phyloP scores from a whole-genome alignment of 2,329 filamentous ascomycete genomes.

The Claviceps sp. region DNA sequence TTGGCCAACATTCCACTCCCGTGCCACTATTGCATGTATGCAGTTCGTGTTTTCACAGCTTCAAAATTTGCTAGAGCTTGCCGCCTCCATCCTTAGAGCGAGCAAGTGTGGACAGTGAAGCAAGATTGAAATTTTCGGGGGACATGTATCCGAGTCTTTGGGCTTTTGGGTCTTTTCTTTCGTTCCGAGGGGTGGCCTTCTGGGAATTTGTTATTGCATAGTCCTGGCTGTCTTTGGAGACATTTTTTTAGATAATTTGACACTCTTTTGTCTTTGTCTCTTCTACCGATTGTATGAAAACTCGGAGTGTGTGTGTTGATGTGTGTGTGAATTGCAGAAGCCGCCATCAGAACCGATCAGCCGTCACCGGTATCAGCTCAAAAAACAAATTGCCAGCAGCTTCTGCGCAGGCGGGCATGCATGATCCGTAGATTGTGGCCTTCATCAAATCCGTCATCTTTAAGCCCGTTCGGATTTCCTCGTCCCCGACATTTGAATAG shows the following conservation, averaged over 20 bases:
- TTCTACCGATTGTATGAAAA: no score
- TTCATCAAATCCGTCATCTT: no score
- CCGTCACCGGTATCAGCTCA: no score
- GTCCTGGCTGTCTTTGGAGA: conserved; percentile 12
- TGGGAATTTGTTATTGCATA: conserved; percentile 10
- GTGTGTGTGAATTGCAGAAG: no score
- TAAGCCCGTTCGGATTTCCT: no score
- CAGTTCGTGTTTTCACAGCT: conserved; percentile 22
- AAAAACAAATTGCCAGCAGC: no score
- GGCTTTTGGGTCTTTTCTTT: conserved; percentile 10
- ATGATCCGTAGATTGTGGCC: no score
- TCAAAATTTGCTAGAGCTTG: conserved; percentile 56
- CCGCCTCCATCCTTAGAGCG: conserved; percentile 40
- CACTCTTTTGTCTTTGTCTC: conserved; percentile 11
- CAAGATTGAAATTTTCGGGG: conserved; percentile 34
- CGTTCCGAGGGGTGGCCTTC: conserved; percentile 13
- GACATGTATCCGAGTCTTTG: neutral
- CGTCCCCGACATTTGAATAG: no score
- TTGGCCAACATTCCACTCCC: no score
- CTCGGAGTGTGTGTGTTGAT: no score
- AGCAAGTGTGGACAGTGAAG: conserved; percentile 59
- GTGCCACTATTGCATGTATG: neutral
- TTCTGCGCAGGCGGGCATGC: no score
- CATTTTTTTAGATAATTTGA: conserved; percentile 2
- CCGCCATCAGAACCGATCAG: no score